Conservation (phyloP, 192 early-diverging fungal species). For the Phlyctochytrium bullatum region DNA sequence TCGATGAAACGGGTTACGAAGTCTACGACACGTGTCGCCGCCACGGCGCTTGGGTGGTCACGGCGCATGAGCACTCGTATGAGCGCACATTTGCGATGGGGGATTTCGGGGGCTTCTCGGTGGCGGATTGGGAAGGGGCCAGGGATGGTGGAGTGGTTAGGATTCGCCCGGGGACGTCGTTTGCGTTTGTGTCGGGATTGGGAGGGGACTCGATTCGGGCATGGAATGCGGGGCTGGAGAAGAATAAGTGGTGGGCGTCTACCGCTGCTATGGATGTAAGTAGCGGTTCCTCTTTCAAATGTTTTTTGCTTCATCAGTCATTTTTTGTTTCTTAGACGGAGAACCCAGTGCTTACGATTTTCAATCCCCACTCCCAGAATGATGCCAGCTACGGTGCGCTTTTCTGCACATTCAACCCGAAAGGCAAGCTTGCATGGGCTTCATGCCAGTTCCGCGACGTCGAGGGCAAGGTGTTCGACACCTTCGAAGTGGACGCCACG, state of each 20-base stretch:
- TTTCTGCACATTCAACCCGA: slow-evolving; percentile 33
- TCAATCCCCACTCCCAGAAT: slow-evolving; percentile 9
- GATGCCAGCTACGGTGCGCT: slow-evolving; percentile 35
- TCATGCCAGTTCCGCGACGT: slow-evolving; percentile 34
- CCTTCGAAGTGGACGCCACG: slow-evolving; percentile 24
- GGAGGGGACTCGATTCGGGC: slow-evolving; percentile 35
- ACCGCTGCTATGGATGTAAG: slow-evolving; percentile 27
- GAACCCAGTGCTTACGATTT: too few relatives aligned
- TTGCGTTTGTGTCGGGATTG: slow-evolving; percentile 39
- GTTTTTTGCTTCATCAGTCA: not conserved
- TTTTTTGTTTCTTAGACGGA: too few relatives aligned
- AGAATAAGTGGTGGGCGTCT: slow-evolving; percentile 40
- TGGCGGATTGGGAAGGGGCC: not conserved
- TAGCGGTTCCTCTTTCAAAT: not conserved
- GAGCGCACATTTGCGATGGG: slow-evolving; percentile 31
- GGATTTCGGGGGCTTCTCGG: slow-evolving; percentile 8
- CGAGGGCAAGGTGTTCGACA: slow-evolving; percentile 27
- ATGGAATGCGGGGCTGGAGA: slow-evolving; percentile 21
- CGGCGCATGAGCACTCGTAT: slow-evolving; percentile 41
- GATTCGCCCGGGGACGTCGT: slow-evolving; percentile 28
- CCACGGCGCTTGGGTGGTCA: slow-evolving; percentile 37
- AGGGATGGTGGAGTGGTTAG: slow-evolving; percentile 12
- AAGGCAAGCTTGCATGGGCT: slow-evolving; percentile 8
- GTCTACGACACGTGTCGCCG: slow-evolving; percentile 32
- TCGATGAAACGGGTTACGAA: slow-evolving; percentile 37